Evolutionary conservation across 768 basidiomycete genomes (phyloP).

Genomic region (Cystofilobasidium macerans): DNA sequence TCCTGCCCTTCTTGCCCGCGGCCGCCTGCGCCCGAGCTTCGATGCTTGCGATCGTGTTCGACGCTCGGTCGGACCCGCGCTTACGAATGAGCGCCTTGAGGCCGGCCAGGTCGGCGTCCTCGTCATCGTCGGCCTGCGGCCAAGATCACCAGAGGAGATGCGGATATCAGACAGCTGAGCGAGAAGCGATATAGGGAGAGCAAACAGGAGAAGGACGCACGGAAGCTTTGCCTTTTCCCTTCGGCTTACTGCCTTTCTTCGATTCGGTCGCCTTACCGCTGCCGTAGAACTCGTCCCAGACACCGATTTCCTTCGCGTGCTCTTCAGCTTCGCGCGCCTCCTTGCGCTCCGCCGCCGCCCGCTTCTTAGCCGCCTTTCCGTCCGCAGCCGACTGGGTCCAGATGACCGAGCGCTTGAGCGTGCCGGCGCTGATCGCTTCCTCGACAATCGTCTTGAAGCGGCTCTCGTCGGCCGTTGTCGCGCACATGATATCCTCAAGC

Average conservation of each 20-base stretch:
- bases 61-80: background rate
- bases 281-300: conserved; percentile 56
- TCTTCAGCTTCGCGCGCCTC: conserved; percentile 74
- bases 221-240: background rate
- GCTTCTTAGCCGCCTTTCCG: conserved; percentile 61
- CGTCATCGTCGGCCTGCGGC: background rate
- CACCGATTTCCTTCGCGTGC: conserved; percentile 72
- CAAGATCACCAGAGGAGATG: background rate
- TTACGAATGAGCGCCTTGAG: conserved; percentile 5
- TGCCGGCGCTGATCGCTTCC: conserved; percentile 51
- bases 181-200: background rate
- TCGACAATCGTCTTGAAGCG: conserved; percentile 66
- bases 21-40: background rate
- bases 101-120: background rate
- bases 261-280: conserved; percentile 12
- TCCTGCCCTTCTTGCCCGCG: background rate
- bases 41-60: background rate
- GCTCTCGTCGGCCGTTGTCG: conserved; percentile 67
- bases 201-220: background rate
- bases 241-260: background rate
- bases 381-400: conserved; percentile 71
- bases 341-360: conserved; percentile 61
- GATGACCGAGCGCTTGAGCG: conserved; percentile 43
- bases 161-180: background rate
- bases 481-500: conserved; percentile 76